Base-by-base conservation (phyloP, 106 monocot species). In the Narthecium ossifragum region DNA sequence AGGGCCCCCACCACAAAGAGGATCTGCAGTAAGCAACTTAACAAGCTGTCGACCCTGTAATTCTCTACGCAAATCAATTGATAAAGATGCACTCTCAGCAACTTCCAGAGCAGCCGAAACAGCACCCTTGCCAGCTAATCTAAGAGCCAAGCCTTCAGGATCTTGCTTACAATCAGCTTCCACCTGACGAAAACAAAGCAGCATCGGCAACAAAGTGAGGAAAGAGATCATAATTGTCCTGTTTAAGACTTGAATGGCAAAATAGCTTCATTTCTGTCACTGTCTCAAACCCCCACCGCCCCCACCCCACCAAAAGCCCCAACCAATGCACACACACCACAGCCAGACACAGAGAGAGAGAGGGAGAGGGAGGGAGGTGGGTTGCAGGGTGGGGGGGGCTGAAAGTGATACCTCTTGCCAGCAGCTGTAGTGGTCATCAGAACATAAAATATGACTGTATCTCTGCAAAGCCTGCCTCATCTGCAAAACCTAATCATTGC, bases 91-190 rank as follows among this genome's bases (percentile, higher is more conserved):
- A 74, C 85, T 83, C 68, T 94, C 89, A 70, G 89, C 82, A 55
- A 94, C 93, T 71, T 94, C 82, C 43, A 94, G 43, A 55, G 93
- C 93, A 71, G 93, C 93, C 63, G 89, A 85, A 70, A 94, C 89
- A 61, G 78, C 82, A 25, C 93, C 93, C 75, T 89, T 89, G 28
- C 77, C 77, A 64, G 93, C 93, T 63, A 94, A 51, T 40, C 82
- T 71, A 50, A 94, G 85, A 33, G 93, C 89, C 61, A 94, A 63
- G 17, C 89, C 93, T 83, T 94, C 93, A 59, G 88, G 80, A 29
- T 94, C 93, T 74, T 69, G 69, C 58, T 80, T 83, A 45, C 80
- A 96, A 53, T 83, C 77, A 34, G 70, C 80, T 81, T 96, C 90
- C 54, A 96, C 90, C 94, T 96, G 68, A 69, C 8, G 59, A 57